Conservation (phyloP, 176 grass and related monocot species). For the Themeda triandra region DNA sequence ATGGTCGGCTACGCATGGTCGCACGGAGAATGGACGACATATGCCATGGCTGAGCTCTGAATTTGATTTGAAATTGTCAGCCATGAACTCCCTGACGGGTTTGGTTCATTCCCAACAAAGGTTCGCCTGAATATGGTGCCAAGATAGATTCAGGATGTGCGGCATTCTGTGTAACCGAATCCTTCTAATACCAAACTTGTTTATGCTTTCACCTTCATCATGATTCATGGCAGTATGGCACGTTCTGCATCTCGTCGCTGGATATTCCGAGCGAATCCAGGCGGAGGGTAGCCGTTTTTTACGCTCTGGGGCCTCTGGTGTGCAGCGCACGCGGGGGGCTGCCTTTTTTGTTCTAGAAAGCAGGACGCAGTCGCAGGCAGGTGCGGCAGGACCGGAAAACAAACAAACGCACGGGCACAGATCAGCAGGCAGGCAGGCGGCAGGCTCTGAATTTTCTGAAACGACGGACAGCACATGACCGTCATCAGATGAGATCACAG, state of each 20-base stretch:
- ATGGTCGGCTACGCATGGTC: not conserved
- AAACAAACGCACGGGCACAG: not conserved
- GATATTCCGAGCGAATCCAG: not conserved
- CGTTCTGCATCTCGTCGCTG: not conserved
- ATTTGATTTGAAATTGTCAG: not conserved
- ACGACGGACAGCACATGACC: not conserved
- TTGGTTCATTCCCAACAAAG: too few species aligned
- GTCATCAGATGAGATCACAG: not conserved
- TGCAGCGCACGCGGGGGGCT: not conserved
- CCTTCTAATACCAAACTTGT: not conserved
- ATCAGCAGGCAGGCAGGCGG: not conserved
- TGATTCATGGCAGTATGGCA: not conserved
- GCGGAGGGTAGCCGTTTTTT: not conserved
- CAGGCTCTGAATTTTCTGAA: not conserved
- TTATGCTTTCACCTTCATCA: not conserved
- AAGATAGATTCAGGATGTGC: too few species aligned
- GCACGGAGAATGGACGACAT: not conserved
- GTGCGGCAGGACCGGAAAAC: not conserved
- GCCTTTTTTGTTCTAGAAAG: not conserved
- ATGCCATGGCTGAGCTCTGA: not conserved
- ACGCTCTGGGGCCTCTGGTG: not conserved
- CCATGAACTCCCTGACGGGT: not conserved
- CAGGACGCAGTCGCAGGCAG: not conserved
- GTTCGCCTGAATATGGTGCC: too few species aligned
- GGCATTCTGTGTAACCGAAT: too few species aligned